phyloP scores from a whole-genome alignment of 129 eudicot genomes.

The Ambrosia trifida region DNA sequence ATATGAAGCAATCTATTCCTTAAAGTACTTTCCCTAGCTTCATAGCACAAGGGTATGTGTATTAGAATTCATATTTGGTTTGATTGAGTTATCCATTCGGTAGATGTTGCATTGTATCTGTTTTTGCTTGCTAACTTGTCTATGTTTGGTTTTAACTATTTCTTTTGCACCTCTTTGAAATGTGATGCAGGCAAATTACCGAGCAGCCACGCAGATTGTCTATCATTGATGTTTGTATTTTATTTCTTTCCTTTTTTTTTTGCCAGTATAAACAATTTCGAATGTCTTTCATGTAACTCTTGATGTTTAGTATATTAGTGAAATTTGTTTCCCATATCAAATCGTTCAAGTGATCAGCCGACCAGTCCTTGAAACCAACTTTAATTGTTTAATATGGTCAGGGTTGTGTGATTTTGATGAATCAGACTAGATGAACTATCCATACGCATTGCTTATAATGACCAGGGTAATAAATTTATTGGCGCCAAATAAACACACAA shows the following conservation, averaged over 20 bases:
- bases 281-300: not conserved
- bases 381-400: too few relatives aligned
- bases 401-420: too few relatives aligned
- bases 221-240: not conserved
- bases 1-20: constrained; percentile 15
- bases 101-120: not conserved
- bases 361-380: too few relatives aligned
- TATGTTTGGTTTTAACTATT: too few relatives aligned
- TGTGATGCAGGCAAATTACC: too few relatives aligned
- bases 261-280: not conserved
- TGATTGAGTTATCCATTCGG: not conserved
- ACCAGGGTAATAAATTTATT: too few relatives aligned
- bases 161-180: too few relatives aligned
- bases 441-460: too few relatives aligned
- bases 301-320: not conserved
- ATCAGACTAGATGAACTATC: too few relatives aligned
- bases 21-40: not conserved
- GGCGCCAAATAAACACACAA: too few relatives aligned
- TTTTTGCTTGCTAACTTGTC: not conserved
- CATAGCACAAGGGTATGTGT: not conserved
- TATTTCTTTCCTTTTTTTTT: not conserved
- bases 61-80: not conserved
- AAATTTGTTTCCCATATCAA: too few relatives aligned
- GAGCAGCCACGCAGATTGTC: not conserved
- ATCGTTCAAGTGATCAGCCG: too few relatives aligned